Evolutionary conservation across 768 basidiomycete genomes (phyloP), one percentile per base, ranked within the genome.

Genomic region (Suillus weaverae): DNA sequence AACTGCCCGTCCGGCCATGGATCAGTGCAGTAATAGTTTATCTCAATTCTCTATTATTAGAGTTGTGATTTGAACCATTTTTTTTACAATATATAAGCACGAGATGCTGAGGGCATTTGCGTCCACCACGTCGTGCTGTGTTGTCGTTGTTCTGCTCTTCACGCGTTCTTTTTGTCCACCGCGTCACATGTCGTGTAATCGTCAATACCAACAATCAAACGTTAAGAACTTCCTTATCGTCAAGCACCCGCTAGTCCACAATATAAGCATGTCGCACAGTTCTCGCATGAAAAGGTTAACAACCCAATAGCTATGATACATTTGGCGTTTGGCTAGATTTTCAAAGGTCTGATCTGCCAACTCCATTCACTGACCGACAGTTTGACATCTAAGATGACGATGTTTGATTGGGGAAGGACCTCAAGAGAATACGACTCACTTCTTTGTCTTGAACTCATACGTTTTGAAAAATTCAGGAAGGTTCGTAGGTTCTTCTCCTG

Each of bases 1-100:
- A 90, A 88, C 69, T 92, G 91, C 69, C 70, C 69, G 8, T 70
- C 63, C 20, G 90, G 89, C 2, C 90, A 88, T 67, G 90, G 88
- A 38, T 90, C 89, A 46, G 86, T 87, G 36, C 86, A 87, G 71
- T 80, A 86, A 70, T 80, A 70, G 26, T 16, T 39, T 60, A 62
- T 9, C 35, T 22, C 26, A 26, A 26, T 48, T 20, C 30, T 13
- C 5, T 6, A 9, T 43, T 46, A n/a, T 43, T 46, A n/a, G 20
- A 32, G 16, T 9, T 57, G 14, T 35, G 14, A n/a, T n/a, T 26
- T 26, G 6, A 9, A 59, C 22, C 26, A 11, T 38, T n/a, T 26
- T 26, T 26, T 26, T 2, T 26, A 26, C 26, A 26, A 26, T 26
- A 26, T 26, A 26, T 26, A 26, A 26, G 26, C 26, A 26, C 26